Evolutionary conservation across 2,329 filamentous ascomycete genomes (phyloP), one percentile per base, ranked within the genome.

Genomic region (Davidsoniella eucalypti): DNA sequence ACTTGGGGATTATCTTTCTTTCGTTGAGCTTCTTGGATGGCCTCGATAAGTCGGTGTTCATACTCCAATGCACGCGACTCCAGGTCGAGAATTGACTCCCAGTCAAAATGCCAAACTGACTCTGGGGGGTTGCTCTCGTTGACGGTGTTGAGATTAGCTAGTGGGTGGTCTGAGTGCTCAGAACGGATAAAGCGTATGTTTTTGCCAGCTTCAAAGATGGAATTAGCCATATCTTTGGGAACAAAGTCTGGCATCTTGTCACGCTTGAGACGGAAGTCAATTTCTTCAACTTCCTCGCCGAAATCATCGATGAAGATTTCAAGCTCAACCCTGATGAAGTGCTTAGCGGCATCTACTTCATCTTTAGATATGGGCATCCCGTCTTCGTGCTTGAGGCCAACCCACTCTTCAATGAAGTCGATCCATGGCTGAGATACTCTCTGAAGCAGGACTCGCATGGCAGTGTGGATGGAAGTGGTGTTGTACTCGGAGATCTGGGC

Each of bases 131-230:
- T 62, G 9, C 68, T 66, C 10, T 65, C 61, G 8, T 60, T 56
- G 5, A 76, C 61, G 5, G 72, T 65, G 23, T 69, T 66, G n/a
- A 68, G 58, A 40, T 69, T 69, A 12, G 76, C 73, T 40, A 92
- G 66, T 0, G 81, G 78, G 59, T 93, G 84, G 2, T 78, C 69
- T 4, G 84, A 74, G 59, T 92, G 83, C 56, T 82, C 78, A 18
- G 69, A 67, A 56, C 78, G 75, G 44, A 94, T 69, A 49, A 92
- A 78, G 6, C 83, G 76, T 44, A 94, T 64, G 60, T 83, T 90
- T 57, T 75, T 76, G 3, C 85, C 87, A 3, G 80, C 83, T 60
- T 93, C 85, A 55, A 90, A 88, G n/a, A 92, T 76, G 4, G 71
- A 67, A 47, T 75, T 71, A 2, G 78, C 80, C 56, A 88, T 74